Percentiles rank a stretch among this genome's conserved stretches.
phyloP scores from a whole-genome alignment of 148 eudicot genomes.

The Agrostemma githago region DNA sequence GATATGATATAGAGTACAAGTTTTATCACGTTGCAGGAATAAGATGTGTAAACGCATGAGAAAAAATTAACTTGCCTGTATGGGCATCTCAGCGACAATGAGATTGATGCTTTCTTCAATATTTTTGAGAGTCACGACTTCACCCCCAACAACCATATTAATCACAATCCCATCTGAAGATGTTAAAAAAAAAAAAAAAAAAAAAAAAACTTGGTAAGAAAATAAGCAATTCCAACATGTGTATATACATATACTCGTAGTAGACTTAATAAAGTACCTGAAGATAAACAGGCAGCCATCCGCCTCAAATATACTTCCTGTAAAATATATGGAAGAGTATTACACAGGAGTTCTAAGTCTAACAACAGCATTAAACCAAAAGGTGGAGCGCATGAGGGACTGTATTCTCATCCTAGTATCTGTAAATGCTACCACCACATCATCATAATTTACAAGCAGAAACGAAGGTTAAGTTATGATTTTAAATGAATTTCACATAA shows the following conservation, averaged over 20 bases:
- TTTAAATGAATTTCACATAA: neutral
- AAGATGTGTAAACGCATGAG: too few relatives aligned
- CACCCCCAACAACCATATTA: conserved; percentile 96
- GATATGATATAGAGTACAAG: too few relatives aligned
- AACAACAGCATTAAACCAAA: neutral
- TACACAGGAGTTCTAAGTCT: neutral
- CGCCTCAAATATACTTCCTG: conserved; percentile 86
- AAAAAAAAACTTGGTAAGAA: neutral
- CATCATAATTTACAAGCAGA: neutral
- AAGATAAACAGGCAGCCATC: conserved; percentile 75
- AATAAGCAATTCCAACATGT: neutral
- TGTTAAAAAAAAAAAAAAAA: too few relatives aligned
- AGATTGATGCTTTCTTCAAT: conserved; percentile 81
- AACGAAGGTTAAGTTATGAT: neutral
- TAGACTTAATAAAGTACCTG: conserved; percentile 44
- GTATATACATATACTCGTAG: neutral
- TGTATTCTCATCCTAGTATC: neutral
- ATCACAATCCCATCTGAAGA: conserved; percentile 84
- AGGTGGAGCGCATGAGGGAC: neutral
- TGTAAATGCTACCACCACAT: neutral
- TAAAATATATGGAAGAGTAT: conserved; percentile 8
- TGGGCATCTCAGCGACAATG: conserved; percentile 68
- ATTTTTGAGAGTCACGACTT: conserved; percentile 79
- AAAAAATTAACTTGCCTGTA: conserved; percentile 23
- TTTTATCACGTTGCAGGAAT: neutral